phyloP scores from a whole-genome alignment of 2,329 filamentous ascomycete species.

The Bipolaris bicolor region DNA sequence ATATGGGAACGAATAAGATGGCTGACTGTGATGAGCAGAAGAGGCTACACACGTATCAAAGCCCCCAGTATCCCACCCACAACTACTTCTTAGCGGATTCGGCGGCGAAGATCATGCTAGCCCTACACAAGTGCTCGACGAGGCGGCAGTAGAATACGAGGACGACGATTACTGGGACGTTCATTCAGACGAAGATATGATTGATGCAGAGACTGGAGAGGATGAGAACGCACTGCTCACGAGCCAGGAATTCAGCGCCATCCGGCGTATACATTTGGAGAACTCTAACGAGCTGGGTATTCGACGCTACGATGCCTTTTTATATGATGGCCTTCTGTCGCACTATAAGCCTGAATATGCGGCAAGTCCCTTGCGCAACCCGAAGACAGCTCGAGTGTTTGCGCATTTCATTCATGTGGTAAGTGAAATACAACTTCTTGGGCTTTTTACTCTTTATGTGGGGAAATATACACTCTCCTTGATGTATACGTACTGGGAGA shows the following conservation, averaged over 20 bases:
- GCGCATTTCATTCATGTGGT: slow-evolving; percentile 85
- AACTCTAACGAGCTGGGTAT: slow-evolving; percentile 45
- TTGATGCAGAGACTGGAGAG: slow-evolving; percentile 28
- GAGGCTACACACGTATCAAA: slow-evolving; percentile 25
- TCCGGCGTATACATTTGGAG: slow-evolving; percentile 46
- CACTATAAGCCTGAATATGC: slow-evolving; percentile 55
- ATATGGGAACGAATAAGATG: slow-evolving; percentile 23
- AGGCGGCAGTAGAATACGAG: slow-evolving; percentile 51
- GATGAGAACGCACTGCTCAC: slow-evolving; percentile 33
- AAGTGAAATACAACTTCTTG: slow-evolving; percentile 10
- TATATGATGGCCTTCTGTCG: slow-evolving; percentile 55
- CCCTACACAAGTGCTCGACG: slow-evolving; percentile 45
- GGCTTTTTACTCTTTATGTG: neutral
- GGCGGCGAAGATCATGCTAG: slow-evolving; percentile 50
- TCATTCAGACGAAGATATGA: slow-evolving; percentile 55
- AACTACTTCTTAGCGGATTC: slow-evolving; percentile 37
- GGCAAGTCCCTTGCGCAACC: slow-evolving; percentile 74
- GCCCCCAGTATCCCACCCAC: slow-evolving; percentile 21
- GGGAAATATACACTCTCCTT: neutral
- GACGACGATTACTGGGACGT: slow-evolving; percentile 60
- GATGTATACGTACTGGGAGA: neutral
- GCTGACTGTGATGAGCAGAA: slow-evolving; percentile 33
- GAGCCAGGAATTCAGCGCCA: slow-evolving; percentile 45
- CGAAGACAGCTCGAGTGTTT: slow-evolving; percentile 81
- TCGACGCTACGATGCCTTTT: slow-evolving; percentile 54